Evolutionary conservation across 1,284 basidiomycete genomes (phyloP).

Genomic region (Boletus albobrunnescens): DNA sequence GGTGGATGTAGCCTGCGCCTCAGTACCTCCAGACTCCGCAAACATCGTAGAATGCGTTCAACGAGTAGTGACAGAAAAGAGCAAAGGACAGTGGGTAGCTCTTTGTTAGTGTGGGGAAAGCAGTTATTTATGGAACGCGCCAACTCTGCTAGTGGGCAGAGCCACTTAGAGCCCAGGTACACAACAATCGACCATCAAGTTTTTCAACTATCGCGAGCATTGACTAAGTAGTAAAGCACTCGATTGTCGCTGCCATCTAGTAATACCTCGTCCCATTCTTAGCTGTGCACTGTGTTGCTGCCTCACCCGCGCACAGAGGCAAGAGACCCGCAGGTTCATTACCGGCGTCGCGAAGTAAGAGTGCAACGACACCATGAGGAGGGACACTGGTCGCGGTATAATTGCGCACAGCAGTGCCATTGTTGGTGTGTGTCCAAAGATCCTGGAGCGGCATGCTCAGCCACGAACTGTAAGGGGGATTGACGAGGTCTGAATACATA

Average conservation of each 20-base stretch:
- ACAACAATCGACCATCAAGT: no score
- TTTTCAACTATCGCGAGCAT: no score
- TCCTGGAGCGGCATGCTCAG: constrained; percentile 40
- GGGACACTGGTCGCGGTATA: constrained; percentile 54
- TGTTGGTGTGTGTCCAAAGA: constrained; percentile 63
- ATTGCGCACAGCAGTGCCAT: constrained; percentile 61
- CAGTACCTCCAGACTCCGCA: neutral
- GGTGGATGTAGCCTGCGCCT: constrained; percentile 6
- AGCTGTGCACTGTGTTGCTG: constrained; percentile 26
- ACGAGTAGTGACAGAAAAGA: neutral
- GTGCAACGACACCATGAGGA: constrained; percentile 61
- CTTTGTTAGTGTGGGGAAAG: neutral
- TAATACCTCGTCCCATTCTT: constrained; percentile 29
- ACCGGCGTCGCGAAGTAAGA: constrained; percentile 62
- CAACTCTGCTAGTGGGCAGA: no score
- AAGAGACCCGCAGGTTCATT: constrained; percentile 54
- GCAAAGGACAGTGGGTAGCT: neutral
- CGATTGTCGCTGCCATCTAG: constrained; percentile 8
- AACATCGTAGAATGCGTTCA: constrained; percentile 11
- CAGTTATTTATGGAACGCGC: no score
- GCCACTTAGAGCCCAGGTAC: no score
- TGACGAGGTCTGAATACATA: constrained; percentile 22
- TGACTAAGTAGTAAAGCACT: no score
- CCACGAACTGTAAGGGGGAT: neutral
- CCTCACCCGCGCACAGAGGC: constrained; percentile 40